Evolutionary conservation across 345 rosid species (phyloP).

Genomic region (Moricandia arvensis): DNA sequence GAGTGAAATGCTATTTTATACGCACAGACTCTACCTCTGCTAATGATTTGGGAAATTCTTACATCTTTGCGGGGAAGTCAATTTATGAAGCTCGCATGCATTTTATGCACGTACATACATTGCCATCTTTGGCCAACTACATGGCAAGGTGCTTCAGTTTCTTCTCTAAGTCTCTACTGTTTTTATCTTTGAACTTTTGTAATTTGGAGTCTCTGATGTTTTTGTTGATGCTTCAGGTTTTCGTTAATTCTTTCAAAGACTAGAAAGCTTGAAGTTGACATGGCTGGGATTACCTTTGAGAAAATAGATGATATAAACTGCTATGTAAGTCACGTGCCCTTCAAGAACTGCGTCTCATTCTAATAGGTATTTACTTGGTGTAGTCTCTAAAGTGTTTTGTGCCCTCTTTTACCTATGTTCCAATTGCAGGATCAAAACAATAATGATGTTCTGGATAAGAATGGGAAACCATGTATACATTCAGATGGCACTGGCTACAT

Average conservation of each 20-base stretch:
- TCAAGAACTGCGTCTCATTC: no score
- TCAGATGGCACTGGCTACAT: constrained; percentile 89
- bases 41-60: constrained; percentile 31
- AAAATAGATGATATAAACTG: constrained; percentile 47
- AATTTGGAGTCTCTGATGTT: background rate
- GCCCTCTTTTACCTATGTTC: no score
- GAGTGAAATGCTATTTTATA: constrained; percentile 68
- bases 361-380: no score
- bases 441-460: constrained; percentile 37
- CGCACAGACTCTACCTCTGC: constrained; percentile 51
- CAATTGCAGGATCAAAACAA: constrained; percentile 48
- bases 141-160: constrained; percentile 58
- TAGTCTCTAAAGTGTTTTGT: background rate
- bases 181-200: background rate
- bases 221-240: constrained; percentile 50
- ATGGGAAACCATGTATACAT: constrained; percentile 48
- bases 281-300: constrained; percentile 31
- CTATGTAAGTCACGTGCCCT: constrained; percentile 36
- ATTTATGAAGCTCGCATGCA: constrained; percentile 64
- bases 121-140: constrained; percentile 53
- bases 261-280: constrained; percentile 49
- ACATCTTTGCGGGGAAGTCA: constrained; percentile 50
- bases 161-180: background rate
- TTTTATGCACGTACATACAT: constrained; percentile 70
- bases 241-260: constrained; percentile 76